Conservation (phyloP, 306 rosid genomes). For the Hylodesmum podocarpum region DNA sequence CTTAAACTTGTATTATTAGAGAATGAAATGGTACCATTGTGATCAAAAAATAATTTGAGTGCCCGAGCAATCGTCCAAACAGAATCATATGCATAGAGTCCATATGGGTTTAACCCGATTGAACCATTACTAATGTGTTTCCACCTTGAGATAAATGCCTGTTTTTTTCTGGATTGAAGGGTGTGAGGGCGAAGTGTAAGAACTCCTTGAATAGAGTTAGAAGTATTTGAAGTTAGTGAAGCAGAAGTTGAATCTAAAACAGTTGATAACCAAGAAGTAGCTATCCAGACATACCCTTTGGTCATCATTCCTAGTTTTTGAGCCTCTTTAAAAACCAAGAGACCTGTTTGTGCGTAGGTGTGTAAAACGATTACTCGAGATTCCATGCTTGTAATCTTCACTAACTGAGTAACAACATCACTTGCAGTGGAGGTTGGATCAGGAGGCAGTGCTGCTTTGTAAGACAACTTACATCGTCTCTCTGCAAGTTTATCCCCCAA, state of each 20-base stretch:
- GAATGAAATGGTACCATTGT: conserved; percentile 59
- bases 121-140: conserved; percentile 39
- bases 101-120: conserved; percentile 54
- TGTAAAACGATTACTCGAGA: conserved; percentile 62
- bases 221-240: conserved; percentile 31
- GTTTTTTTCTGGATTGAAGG: conserved; percentile 54
- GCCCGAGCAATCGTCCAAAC: conserved; percentile 78
- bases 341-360: conserved; percentile 42
- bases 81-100: conserved; percentile 76
- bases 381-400: conserved; percentile 52
- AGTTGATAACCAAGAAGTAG: conserved; percentile 61
- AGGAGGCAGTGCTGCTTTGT: conserved; percentile 58
- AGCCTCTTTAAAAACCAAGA: conserved; percentile 53
- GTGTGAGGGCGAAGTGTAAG: conserved; percentile 64
- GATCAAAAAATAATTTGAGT: conserved; percentile 51
- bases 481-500: conserved; percentile 65
- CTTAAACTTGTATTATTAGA: conserved; percentile 52
- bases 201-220: conserved; percentile 55
- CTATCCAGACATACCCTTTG: conserved; percentile 79
- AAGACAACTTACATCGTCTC: conserved; percentile 62
- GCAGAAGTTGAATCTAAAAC: conserved; percentile 46
- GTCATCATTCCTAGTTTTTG: conserved; percentile 61
- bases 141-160: conserved; percentile 67
- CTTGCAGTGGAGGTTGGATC: conserved; percentile 36
- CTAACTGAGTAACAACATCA: conserved; percentile 48